These are phyloP conservation scores for Physcia stellaris DNA, from an alignment of 495 filamentous ascomycete genomes.

Conservation along the genomic window DNA sequence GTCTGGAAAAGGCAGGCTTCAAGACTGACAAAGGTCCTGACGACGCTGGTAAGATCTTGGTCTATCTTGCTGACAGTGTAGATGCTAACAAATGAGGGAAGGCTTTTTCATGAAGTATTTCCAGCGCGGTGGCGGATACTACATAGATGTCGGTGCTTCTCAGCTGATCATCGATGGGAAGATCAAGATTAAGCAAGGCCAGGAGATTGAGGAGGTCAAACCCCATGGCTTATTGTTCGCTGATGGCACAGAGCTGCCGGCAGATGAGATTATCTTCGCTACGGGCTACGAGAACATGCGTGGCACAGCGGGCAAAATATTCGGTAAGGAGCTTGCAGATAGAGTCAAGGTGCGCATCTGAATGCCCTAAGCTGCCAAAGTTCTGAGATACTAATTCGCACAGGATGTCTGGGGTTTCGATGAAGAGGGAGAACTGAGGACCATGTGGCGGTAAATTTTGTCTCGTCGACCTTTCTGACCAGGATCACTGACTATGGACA, in stretches of 20 bases:
- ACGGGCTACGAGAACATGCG: slow-evolving; percentile 78
- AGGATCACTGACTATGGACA: too few species aligned
- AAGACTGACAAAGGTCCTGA: slow-evolving; percentile 51
- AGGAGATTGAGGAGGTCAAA: slow-evolving; percentile 46
- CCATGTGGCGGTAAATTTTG: slow-evolving; percentile 56
- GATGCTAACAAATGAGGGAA: too few species aligned
- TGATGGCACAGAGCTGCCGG: slow-evolving; percentile 52
- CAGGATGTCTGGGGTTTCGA: slow-evolving; percentile 64
- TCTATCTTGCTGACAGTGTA: too few species aligned
- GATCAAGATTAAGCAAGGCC: slow-evolving; percentile 60
- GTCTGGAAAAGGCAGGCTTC: slow-evolving; percentile 53
- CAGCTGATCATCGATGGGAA: slow-evolving; percentile 61
- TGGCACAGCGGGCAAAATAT: slow-evolving; percentile 41
- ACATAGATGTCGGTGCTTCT: slow-evolving; percentile 61
- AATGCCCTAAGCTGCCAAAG: slow-evolving; percentile 15
- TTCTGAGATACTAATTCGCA: background rate
- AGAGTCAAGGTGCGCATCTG: too few species aligned
- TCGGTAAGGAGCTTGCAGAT: slow-evolving; percentile 60
- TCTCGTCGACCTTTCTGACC: background rate
- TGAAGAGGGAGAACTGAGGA: slow-evolving; percentile 59
- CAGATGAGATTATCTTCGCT: slow-evolving; percentile 70
- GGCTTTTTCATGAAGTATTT: slow-evolving; percentile 61
- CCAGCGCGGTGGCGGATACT: slow-evolving; percentile 63
- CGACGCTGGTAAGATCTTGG: slow-evolving; percentile 47
- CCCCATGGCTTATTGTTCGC: slow-evolving; percentile 45